Evolutionary conservation across 2,329 filamentous ascomycete species (phyloP).

Genomic region (Ophiostoma ips): DNA sequence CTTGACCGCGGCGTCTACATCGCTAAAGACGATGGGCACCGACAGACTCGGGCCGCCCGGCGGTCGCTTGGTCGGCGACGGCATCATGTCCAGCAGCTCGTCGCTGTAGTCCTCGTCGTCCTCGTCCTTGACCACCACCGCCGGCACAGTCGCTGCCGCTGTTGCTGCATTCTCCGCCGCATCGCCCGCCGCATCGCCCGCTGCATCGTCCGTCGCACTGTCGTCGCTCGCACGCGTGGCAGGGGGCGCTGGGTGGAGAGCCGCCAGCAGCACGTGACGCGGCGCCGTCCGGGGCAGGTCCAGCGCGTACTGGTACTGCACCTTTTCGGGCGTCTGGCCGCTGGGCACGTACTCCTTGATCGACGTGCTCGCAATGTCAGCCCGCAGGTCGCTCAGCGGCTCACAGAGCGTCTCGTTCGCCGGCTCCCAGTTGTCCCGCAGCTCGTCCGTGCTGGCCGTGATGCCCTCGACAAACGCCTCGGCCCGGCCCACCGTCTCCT

Average conservation of each 20-base stretch:
- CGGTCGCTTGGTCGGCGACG: slow-evolving; percentile 21
- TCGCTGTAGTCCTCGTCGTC: slow-evolving; percentile 2
- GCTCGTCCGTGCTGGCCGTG: slow-evolving; percentile 40
- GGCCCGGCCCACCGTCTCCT: slow-evolving; percentile 52
- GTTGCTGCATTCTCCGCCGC: slow-evolving; percentile 16
- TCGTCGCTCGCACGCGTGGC: slow-evolving; percentile 12
- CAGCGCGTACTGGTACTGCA: slow-evolving; percentile 67
- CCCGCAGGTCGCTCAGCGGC: slow-evolving; percentile 57
- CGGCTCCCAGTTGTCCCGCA: slow-evolving; percentile 47
- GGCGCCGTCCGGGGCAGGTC: slow-evolving; percentile 58
- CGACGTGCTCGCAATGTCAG: slow-evolving; percentile 47
- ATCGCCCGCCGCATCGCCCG: background rate
- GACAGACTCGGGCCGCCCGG: background rate
- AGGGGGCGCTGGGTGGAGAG: slow-evolving; percentile 18
- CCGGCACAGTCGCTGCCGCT: background rate
- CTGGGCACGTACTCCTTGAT: slow-evolving; percentile 75
- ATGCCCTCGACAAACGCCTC: slow-evolving; percentile 56
- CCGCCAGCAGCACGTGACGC: slow-evolving; percentile 28
- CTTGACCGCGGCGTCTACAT: slow-evolving; percentile 11
- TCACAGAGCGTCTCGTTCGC: slow-evolving; percentile 47
- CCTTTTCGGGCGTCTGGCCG: slow-evolving; percentile 72
- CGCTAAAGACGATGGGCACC: slow-evolving; percentile 15
- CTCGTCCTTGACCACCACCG: background rate
- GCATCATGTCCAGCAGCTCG: slow-evolving; percentile 7
- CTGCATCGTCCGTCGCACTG: background rate